phyloP scores from a whole-genome alignment of 345 rosid species.

The Hibiscus syriacus region DNA sequence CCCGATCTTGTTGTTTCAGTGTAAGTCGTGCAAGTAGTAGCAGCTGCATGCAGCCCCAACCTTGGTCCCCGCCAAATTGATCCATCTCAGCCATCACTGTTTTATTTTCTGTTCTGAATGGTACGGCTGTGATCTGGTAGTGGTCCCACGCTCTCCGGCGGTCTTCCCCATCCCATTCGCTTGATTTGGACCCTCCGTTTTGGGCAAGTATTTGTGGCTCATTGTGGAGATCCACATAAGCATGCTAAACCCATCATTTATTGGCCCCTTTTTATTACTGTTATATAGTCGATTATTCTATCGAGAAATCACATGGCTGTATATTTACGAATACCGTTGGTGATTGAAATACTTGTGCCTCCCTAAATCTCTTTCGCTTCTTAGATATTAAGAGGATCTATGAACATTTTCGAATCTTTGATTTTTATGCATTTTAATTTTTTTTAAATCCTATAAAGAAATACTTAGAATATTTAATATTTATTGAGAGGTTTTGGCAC shows the following conservation, averaged over 20 bases:
- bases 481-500: too few relatives aligned
- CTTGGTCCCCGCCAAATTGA: slow-evolving; percentile 3
- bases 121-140: neutral
- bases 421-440: too few relatives aligned
- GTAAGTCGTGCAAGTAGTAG: neutral
- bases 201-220: neutral
- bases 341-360: too few relatives aligned
- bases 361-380: too few relatives aligned
- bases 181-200: slow-evolving; percentile 19
- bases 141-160: neutral
- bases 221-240: slow-evolving; percentile 6
- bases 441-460: too few relatives aligned
- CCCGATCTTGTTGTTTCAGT: slow-evolving; percentile 1
- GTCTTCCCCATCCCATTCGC: neutral
- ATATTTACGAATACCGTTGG: too few relatives aligned
- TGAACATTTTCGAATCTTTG: too few relatives aligned
- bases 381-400: too few relatives aligned
- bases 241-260: neutral
- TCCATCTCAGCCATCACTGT: slow-evolving; percentile 27
- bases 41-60: neutral
- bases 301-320: too few relatives aligned
- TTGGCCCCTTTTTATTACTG: neutral
- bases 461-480: too few relatives aligned
- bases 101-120: neutral
- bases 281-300: too few relatives aligned